Base-by-base conservation (phyloP, 176 grass and related monocot genomes). In the Otatea glauca region DNA sequence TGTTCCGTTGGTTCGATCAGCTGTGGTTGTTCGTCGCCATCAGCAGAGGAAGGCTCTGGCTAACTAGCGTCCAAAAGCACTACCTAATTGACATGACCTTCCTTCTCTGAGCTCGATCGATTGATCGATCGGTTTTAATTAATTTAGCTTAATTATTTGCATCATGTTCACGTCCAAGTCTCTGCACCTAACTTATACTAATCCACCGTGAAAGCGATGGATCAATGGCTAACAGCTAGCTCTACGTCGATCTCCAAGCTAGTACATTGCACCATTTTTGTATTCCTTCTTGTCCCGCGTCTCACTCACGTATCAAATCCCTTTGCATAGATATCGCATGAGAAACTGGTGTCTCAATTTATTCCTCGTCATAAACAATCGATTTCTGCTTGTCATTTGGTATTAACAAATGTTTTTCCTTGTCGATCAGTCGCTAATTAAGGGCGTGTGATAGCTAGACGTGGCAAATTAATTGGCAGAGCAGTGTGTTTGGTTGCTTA, bases 11-110 rank as follows among this genome's bases (percentile, higher is more conserved):
- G 74, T 59, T 72, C n/a, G n/a, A n/a, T n/a, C 69, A 49, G 69
- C 23, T 27, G 21, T 68, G 65, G 17, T 6, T 27, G 25, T 6
- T 34, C 23, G 74, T 79, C 81, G 67, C 45, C 87, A 64, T 84
- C 87, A 10, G 54, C 72, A 85, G 32, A 64, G 78, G 29, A 71
- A 90, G 45, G 35, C n/a, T n/a, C n/a, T n/a, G n/a, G n/a, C 35
- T 37, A 37, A 2, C 44, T 65, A 75, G 7, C 83, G 48, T 73
- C 83, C 88, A 90, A 86, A 64, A 17, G 17, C 13, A 14, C 18
- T 43, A 55, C 82, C 76, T 68, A 80, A 89, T 25, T 16, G 17
- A 41, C 86, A 15, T 7, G 78, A 75, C 70, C 50, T 81, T 13
- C 70, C 50, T 81, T 13, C 35, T 44, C 32, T 38, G 70, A 84